Conservation (phyloP, 2,329 filamentous ascomycete species). For the Pseudogymnoascus sp. region DNA sequence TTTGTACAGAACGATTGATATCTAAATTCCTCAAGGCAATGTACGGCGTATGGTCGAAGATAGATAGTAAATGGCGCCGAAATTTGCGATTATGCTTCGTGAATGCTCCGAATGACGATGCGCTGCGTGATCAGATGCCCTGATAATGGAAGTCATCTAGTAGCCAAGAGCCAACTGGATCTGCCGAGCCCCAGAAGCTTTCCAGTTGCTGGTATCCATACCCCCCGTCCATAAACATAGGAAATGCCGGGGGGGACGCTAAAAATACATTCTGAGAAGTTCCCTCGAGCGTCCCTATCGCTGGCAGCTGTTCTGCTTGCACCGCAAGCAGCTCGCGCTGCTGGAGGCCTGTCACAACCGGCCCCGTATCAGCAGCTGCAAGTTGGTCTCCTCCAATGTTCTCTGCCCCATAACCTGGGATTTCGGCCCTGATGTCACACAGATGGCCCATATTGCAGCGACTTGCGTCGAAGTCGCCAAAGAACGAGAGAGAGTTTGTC, state of each 20-base stretch:
- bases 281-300: background rate
- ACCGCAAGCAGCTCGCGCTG: background rate
- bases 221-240: background rate
- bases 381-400: background rate
- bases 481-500: background rate
- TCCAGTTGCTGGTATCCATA: slow-evolving; percentile 7
- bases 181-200: slow-evolving; percentile 4
- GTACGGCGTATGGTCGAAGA: too few species aligned
- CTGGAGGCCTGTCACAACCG: background rate
- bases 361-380: background rate
- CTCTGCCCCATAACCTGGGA: background rate
- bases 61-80: background rate
- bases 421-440: background rate
- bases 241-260: background rate
- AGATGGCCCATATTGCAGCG: slow-evolving; percentile 4
- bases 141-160: slow-evolving; percentile 4
- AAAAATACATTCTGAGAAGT: background rate
- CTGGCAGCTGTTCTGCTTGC: background rate
- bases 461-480: slow-evolving; percentile 6
- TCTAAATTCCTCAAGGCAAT: too few species aligned
- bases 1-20: too few species aligned
- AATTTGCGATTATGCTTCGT: background rate
- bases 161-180: slow-evolving; percentile 8
- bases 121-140: background rate
- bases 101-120: background rate